A percentile compares a stretch with the other conserved stretches of the same genome.
Conservation (phyloP, 2,329 filamentous ascomycete species). For the Botrytis galanthina region DNA sequence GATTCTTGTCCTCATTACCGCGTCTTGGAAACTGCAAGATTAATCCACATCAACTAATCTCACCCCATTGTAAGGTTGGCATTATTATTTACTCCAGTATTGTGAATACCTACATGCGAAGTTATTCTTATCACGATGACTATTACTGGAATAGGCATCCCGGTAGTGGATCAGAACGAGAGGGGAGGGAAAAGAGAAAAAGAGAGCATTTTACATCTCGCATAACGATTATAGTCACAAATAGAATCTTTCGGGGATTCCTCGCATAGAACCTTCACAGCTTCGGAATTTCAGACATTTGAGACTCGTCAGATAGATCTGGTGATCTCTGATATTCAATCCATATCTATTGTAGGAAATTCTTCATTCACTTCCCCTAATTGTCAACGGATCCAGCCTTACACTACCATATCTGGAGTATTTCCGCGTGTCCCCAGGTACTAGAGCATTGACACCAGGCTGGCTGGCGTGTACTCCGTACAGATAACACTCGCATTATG, state of each 20-base stretch:
- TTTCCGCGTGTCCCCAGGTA: background rate
- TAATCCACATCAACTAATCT: background rate
- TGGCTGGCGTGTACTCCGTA: conserved; percentile 5
- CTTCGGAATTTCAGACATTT: background rate
- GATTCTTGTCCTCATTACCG: background rate
- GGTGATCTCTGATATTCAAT: background rate
- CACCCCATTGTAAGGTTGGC: conserved; percentile 1
- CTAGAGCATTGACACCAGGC: conserved; percentile 12
- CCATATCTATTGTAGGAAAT: background rate
- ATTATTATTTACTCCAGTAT: conserved; percentile 2
- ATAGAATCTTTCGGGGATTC: background rate
- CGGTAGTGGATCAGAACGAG: conserved; percentile 12
- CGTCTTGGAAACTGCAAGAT: conserved; percentile 5
- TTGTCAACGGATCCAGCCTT: background rate
- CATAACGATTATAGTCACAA: background rate
- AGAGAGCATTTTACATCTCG: background rate
- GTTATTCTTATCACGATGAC: background rate
- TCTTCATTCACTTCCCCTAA: background rate
- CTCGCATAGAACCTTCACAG: background rate
- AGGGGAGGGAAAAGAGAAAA: background rate
- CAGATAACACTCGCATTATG: conserved; percentile 1
- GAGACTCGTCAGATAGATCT: background rate
- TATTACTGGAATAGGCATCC: conserved; percentile 4
- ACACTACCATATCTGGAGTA: conserved; percentile 1
- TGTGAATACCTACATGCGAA: background rate